These are phyloP conservation scores for Trypanosoma conorhini DNA, from an alignment of 208 protist species.

Conservation along the genomic window DNA sequence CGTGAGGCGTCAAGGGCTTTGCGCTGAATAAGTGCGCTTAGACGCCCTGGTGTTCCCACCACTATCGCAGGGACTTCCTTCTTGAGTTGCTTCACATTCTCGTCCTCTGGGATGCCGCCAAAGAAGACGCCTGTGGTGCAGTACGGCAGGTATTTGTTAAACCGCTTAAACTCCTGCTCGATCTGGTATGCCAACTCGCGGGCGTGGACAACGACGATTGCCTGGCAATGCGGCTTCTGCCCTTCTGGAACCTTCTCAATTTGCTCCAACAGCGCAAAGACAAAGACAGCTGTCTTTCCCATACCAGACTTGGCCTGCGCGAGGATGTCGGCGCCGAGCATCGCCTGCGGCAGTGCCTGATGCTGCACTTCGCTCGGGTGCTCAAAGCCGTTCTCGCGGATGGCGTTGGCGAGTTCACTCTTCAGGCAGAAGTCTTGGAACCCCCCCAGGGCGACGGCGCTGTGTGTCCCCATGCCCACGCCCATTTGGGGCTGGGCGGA, in stretches of 20 bases:
- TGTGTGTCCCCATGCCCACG: constrained; percentile 87
- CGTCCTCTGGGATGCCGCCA: constrained; percentile 95
- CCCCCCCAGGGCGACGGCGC: constrained; percentile 90
- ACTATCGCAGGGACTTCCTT: constrained; percentile 96
- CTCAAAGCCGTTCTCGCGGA: constrained; percentile 95
- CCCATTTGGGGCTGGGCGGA: constrained; percentile 57
- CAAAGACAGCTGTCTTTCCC: constrained; percentile 99
- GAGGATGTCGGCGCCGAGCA: constrained; percentile 98
- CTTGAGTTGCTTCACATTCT: constrained; percentile 88
- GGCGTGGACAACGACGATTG: constrained; percentile 96
- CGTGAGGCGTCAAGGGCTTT: constrained; percentile 93
- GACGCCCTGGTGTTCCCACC: constrained; percentile 98
- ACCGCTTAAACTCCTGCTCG: constrained; percentile 98
- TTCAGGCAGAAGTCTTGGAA: constrained; percentile 99
- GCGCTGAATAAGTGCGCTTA: constrained; percentile 92
- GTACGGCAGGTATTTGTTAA: constrained; percentile 96
- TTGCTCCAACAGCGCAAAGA: constrained; percentile 98
- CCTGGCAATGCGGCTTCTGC: constrained; percentile 86
- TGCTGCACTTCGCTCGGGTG: constrained; percentile 98
- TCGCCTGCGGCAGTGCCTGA: constrained; percentile 98
- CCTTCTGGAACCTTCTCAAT: constrained; percentile 88
- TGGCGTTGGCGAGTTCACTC: constrained; percentile 98
- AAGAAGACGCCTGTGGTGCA: constrained; percentile 97
- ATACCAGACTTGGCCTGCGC: constrained; percentile 99
- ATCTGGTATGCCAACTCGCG: constrained; percentile 99